Evolutionary conservation across 192 early-diverging fungal genomes (phyloP), one percentile per base, ranked within the genome.

Genomic region (Phlyctochytrium planicorne): DNA sequence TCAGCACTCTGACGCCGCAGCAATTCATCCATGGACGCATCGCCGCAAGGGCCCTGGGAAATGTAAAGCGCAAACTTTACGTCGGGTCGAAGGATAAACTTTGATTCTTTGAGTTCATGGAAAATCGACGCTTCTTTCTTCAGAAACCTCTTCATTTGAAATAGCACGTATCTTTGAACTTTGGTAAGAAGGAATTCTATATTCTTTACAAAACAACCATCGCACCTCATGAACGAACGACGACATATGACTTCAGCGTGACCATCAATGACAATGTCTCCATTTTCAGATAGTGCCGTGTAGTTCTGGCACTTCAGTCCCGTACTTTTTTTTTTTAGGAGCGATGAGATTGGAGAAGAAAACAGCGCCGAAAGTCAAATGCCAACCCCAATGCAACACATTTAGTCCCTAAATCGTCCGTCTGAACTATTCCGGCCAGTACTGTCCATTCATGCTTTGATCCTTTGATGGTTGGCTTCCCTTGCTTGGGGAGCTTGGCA

Each of bases 211-310:
- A 6, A 47, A 47, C 6, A 47, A 47, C 40, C n/a, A n/a, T n/a
- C 62, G 30, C 85, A 93, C 86, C 80, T 83, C 31, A 90, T 68
- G 62, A 97, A 86, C 27, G 82, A 83, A 56, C 94, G 82, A 16
- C 92, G 85, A 31, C 91, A 89, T n/a, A 97, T 70, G 0, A 97
- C 76, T 76, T 97, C 94, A 1, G 93, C 94, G 75, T 97, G 94
- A 68, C 82, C 84, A 79, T 97, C 94, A 73, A 91, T 86, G 0
- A 97, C 65, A 2, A 82, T 36, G 57, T 88, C 87, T 30, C 93
- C 93, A 31, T 73, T 73, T 0, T 50, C 63, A 63, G 79, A 75
- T 31, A 90, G 77, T 72, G 88, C 85, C 40, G 72, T 77, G 32
- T 75, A 69, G 33, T 84, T 78, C 33, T 92, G 76, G 60, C 94